Evolutionary conservation across 768 basidiomycete genomes (phyloP).

Genomic region (Phanerochaete sordida): DNA sequence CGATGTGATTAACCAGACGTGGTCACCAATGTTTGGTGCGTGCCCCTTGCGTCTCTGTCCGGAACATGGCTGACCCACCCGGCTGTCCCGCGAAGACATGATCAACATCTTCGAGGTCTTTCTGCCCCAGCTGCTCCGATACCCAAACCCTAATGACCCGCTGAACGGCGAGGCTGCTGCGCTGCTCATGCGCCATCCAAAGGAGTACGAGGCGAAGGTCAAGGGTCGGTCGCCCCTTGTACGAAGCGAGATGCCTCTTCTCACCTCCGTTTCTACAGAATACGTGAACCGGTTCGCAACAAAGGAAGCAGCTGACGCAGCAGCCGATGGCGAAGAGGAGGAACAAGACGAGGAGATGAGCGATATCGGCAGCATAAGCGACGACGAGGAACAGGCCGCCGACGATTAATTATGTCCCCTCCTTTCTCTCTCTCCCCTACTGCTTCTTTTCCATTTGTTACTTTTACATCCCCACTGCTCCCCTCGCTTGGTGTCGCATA

Average conservation of each 20-base stretch:
- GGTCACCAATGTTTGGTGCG: conserved; percentile 99
- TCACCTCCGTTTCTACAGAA: conserved; percentile 43
- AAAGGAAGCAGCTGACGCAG: conserved; percentile 82
- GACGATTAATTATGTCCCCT: conserved; percentile 12
- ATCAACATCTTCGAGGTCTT: conserved; percentile 99
- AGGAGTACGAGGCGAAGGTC: conserved; percentile 92
- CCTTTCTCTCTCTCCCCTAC: neutral
- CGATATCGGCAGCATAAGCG: conserved; percentile 80
- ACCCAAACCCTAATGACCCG: conserved; percentile 98
- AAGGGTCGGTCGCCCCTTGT: conserved; percentile 57
- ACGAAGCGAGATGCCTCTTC: neutral
- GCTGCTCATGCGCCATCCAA: conserved; percentile 94
- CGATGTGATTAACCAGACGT: conserved; percentile 98
- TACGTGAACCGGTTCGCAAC: conserved; percentile 96
- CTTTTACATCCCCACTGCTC: neutral
- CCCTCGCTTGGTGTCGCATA: neutral
- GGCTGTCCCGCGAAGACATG: conserved; percentile 63
- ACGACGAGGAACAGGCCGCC: conserved; percentile 41
- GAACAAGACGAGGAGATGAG: conserved; percentile 83
- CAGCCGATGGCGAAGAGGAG: conserved; percentile 58
- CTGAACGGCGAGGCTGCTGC: conserved; percentile 98
- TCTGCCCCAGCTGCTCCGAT: conserved; percentile 92
- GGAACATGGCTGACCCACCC: neutral
- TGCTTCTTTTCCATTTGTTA: too few species aligned
- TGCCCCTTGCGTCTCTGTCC: conserved; percentile 10